Percentiles rank a stretch among this genome's conserved stretches.
Conservation (phyloP, 164 flowering plant species). For the Hamamelis virginiana region DNA sequence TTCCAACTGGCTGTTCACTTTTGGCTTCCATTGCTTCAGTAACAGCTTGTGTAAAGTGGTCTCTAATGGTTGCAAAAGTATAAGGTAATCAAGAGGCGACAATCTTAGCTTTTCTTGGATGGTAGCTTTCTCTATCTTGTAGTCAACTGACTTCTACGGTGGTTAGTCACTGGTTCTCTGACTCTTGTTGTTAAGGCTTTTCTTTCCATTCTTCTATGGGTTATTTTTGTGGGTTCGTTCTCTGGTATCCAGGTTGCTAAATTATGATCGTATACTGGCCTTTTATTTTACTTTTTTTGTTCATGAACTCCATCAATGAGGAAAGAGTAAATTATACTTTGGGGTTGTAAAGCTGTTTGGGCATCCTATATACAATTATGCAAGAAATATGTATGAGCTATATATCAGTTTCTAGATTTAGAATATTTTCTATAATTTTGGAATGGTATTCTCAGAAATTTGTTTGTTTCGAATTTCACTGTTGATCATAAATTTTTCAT, state of each 20-base stretch:
- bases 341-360: not conserved
- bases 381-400: not conserved
- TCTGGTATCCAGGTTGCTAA: not conserved
- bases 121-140: constrained; percentile 6
- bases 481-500: no score
- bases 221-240: not conserved
- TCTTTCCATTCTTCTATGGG: not conserved
- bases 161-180: not conserved
- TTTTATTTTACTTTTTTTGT: not conserved
- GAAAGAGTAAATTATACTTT: constrained; percentile 8
- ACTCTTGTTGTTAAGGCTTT: not conserved
- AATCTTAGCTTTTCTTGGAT: not conserved
- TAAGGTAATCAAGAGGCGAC: constrained; percentile 7
- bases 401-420: not conserved
- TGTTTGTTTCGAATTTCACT: no score
- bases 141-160: constrained; percentile 5
- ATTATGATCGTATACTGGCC: constrained; percentile 2
- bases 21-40: constrained; percentile 11
- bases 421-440: no score
- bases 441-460: no score
- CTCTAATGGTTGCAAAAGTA: constrained; percentile 15
- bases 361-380: constrained; percentile 1
- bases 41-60: constrained; percentile 27
- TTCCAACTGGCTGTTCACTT: not conserved
- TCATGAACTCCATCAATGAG: not conserved